Conservation (phyloP, 2,329 filamentous ascomycete genomes). For the Fusarium mundagurra region DNA sequence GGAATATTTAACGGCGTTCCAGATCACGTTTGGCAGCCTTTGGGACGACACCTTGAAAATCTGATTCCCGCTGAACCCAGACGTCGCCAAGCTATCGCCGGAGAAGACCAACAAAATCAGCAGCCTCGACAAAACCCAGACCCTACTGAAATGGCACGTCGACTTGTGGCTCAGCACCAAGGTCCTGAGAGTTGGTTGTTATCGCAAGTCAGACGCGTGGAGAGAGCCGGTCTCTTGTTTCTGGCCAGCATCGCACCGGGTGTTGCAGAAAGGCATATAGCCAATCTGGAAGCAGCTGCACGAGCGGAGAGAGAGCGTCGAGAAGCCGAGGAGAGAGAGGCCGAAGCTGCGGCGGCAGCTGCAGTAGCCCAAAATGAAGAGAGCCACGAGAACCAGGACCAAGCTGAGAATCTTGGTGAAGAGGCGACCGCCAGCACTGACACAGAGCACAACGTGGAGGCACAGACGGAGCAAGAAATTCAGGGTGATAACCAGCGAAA, state of each 20-base stretch:
- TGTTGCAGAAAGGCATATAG: conserved; percentile 72
- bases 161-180: conserved; percentile 58
- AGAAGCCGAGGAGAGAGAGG: conserved; percentile 52
- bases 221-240: conserved; percentile 70
- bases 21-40: conserved; percentile 64
- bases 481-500: conserved; percentile 18
- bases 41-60: conserved; percentile 68
- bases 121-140: conserved; percentile 49
- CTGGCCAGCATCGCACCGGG: conserved; percentile 73
- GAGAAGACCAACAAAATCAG: conserved; percentile 24
- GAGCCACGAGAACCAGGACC: conserved; percentile 28
- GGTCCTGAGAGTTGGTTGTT: conserved; percentile 47
- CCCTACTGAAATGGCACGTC: conserved; percentile 63
- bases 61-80: conserved; percentile 62
- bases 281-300: conserved; percentile 63
- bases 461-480: conserved; percentile 13
- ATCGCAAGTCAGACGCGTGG: conserved; percentile 60
- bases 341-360: conserved; percentile 45
- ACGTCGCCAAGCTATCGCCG: conserved; percentile 36
- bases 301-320: conserved; percentile 56
- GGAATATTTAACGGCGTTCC: conserved; percentile 66
- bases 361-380: conserved; percentile 37
- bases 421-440: conserved; percentile 3
- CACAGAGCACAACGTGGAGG: conserved; percentile 23
- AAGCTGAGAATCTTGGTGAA: conserved; percentile 8